phyloP scores from a whole-genome alignment of 2,329 filamentous ascomycete species.

The Laburnicola sp. region DNA sequence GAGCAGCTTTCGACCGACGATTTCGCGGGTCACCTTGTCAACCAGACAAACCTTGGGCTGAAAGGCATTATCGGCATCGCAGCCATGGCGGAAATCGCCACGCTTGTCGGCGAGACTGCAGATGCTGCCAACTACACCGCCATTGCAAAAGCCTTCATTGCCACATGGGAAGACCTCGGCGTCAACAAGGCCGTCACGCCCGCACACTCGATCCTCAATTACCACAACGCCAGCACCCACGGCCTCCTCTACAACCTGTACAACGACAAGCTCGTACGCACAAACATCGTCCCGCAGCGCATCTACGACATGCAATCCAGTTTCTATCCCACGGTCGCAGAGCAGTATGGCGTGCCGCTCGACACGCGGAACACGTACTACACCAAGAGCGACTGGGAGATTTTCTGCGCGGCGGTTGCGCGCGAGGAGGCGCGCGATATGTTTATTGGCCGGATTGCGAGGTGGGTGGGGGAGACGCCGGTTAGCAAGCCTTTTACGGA shows the following conservation, averaged over 20 bases:
- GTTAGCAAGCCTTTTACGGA: constrained; percentile 56
- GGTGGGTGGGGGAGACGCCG: constrained; percentile 54
- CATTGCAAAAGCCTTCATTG: constrained; percentile 58
- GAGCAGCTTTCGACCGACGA: constrained; percentile 63
- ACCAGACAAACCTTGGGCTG: constrained; percentile 63
- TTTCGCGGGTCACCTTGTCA: constrained; percentile 57
- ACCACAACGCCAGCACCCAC: constrained; percentile 49
- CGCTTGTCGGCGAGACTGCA: constrained; percentile 48
- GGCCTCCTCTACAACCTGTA: constrained; percentile 60
- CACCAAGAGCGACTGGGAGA: constrained; percentile 58
- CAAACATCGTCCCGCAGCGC: constrained; percentile 54
- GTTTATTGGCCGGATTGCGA: constrained; percentile 53
- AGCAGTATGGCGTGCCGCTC: constrained; percentile 56
- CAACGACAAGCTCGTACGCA: constrained; percentile 52
- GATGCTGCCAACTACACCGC: constrained; percentile 50
- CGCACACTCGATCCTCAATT: constrained; percentile 55
- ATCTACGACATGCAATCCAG: constrained; percentile 58
- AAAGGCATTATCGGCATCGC: constrained; percentile 64
- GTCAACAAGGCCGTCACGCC: constrained; percentile 47
- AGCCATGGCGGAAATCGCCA: constrained; percentile 60
- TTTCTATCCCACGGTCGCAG: constrained; percentile 57
- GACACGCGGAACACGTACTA: constrained; percentile 54
- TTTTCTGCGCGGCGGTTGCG: constrained; percentile 55
- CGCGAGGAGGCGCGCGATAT: constrained; percentile 48
- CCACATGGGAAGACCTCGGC: constrained; percentile 52